Base-by-base conservation (phyloP, 1,284 basidiomycete species). In the Abortiporus biennis region DNA sequence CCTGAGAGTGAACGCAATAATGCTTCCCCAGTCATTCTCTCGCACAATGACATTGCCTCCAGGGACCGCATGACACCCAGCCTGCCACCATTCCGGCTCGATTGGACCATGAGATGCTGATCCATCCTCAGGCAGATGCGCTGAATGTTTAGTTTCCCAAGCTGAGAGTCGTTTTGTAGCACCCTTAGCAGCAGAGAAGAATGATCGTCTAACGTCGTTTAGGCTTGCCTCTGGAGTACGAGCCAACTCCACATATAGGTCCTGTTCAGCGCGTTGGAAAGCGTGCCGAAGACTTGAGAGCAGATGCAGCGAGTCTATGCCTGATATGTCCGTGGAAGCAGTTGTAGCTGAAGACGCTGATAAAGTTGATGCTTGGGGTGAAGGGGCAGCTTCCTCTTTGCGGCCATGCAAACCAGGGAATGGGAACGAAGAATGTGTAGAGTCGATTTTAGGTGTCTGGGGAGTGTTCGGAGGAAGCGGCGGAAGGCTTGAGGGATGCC, bases 1-100 rank as follows among this genome's bases (percentile, higher is more conserved):
- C 79, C 80, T 80, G 36, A 85, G 61, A 2, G 81, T 83, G 59
- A 80, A 84, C 2, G 83, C 77, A 48, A 85, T 85, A 38, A 86
- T 77, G 54, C 80, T 85, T 1, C 81, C 81, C 79, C 78, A 82
- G 56, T 85, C 82, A 48, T 75, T 69, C 51, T 88, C 85, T 38
- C 74, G 59, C 6, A 88, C 71, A 40, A 89, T 68, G 2, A 87
- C 68, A 49, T 76, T 78, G 6, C 80, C 74, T 3, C 79, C 78
- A 12, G 85, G 84, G 13, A 84, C 64, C 25, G 74, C 75, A 63
- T 88, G 80, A 50, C 69, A 78, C 5, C 69, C 69, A 15, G 61
- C 63, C n/a, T 59, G 59, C 74, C 76, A 80, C 76, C 83, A 87
- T 21, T 69, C 70, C 0, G 84, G 85, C 50, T 79, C 74, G 15